Conservation (phyloP, 768 basidiomycete species). For the Mycena chlorophos region DNA sequence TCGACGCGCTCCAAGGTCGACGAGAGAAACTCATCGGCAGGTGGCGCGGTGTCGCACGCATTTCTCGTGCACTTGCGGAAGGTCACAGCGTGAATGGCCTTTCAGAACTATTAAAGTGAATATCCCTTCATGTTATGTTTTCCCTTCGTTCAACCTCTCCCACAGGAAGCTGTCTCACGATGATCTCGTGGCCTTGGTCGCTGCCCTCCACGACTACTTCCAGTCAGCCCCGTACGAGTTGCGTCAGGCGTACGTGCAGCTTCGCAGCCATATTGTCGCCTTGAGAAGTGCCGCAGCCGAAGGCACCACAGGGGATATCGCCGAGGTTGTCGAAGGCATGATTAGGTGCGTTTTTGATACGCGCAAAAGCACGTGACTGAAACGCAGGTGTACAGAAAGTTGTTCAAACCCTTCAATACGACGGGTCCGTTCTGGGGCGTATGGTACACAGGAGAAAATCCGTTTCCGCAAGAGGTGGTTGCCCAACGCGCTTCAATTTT, state of each 20-base stretch:
- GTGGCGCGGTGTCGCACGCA: constrained; percentile 5
- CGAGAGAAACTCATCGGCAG: constrained; percentile 8
- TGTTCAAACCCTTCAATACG: constrained; percentile 50
- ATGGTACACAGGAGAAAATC: constrained; percentile 68
- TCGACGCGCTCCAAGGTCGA: background rate
- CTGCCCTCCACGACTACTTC: constrained; percentile 42
- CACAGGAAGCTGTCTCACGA: constrained; percentile 16
- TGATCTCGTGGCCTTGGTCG: constrained; percentile 36
- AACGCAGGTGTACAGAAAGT: constrained; percentile 33
- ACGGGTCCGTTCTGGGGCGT: constrained; percentile 57
- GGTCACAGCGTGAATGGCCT: constrained; percentile 1
- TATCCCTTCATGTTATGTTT: constrained; percentile 25
- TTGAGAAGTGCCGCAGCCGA: constrained; percentile 20
- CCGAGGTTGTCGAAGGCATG: constrained; percentile 52
- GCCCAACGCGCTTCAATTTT: background rate
- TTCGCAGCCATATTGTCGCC: constrained; percentile 23
- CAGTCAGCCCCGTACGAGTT: constrained; percentile 31
- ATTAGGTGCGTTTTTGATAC: constrained; percentile 39
- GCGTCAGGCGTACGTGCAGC: constrained; percentile 35
- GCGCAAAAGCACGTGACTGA: background rate
- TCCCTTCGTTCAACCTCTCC: constrained; percentile 23
- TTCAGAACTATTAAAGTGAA: constrained; percentile 27
- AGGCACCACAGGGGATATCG: constrained; percentile 35
- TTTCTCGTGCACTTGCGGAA: background rate
- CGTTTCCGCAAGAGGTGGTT: constrained; percentile 72